Conservation (phyloP, 2,329 filamentous ascomycete genomes). For the Colletotrichum lindemuthianum region DNA sequence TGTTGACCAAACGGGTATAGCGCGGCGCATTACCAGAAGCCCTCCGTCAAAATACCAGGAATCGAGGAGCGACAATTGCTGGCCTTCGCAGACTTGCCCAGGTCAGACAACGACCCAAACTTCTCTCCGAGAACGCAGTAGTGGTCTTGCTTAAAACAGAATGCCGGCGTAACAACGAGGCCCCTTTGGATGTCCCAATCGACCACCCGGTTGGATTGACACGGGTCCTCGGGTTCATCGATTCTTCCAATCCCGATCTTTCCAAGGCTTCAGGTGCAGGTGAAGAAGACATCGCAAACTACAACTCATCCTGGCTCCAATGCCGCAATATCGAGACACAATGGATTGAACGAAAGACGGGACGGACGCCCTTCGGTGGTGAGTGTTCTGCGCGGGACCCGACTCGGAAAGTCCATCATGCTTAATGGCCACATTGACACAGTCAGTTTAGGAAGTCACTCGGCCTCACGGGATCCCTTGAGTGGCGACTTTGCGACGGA, state of each 20-base stretch:
- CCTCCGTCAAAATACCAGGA: too few relatives aligned
- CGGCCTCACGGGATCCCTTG: conserved; percentile 51
- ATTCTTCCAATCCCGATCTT: conserved; percentile 59
- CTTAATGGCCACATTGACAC: conserved; percentile 65
- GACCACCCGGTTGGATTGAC: conserved; percentile 56
- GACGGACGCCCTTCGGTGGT: conserved; percentile 62
- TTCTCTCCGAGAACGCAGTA: conserved; percentile 58
- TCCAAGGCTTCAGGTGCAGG: conserved; percentile 54
- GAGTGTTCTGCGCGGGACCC: conserved; percentile 56
- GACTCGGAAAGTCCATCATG: conserved; percentile 59
- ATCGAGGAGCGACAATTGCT: conserved; percentile 65
- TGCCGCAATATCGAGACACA: conserved; percentile 61
- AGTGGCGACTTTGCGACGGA: conserved; percentile 49
- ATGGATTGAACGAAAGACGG: conserved; percentile 56
- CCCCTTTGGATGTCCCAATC: conserved; percentile 52
- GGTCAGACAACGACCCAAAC: conserved; percentile 43
- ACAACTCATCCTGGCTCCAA: conserved; percentile 60
- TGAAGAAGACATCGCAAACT: conserved; percentile 57
- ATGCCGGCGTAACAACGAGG: conserved; percentile 63
- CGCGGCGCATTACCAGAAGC: too few relatives aligned
- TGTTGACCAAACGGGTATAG: too few relatives aligned
- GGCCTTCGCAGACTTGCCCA: conserved; percentile 61
- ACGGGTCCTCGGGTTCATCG: conserved; percentile 56
- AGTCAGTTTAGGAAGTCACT: conserved; percentile 58
- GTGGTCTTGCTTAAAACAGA: conserved; percentile 76